These are phyloP conservation scores for Terana coerulea DNA, from an alignment of 768 basidiomycete genomes.

Conservation along the genomic window DNA sequence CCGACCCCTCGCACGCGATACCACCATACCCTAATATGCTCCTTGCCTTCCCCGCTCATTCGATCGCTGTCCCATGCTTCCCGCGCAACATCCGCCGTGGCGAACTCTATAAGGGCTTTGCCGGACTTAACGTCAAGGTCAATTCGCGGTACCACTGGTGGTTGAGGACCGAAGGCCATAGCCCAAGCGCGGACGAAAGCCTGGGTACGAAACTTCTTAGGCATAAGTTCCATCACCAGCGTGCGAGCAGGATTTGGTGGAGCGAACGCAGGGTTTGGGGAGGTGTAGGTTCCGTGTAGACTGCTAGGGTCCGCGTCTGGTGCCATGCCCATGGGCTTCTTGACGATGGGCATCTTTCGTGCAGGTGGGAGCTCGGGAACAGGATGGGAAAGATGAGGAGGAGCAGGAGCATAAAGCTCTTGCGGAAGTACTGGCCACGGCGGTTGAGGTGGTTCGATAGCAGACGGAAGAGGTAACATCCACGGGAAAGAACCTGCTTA, in stretches of 20 bases:
- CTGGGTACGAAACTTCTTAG: slow-evolving; percentile 22
- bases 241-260: slow-evolving; percentile 16
- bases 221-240: slow-evolving; percentile 23
- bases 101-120: slow-evolving; percentile 26
- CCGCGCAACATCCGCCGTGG: slow-evolving; percentile 10
- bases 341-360: background rate
- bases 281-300: slow-evolving; percentile 7
- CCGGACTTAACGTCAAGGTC: slow-evolving; percentile 18
- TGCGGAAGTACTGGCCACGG: background rate
- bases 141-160: slow-evolving; percentile 7
- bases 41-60: slow-evolving; percentile 21
- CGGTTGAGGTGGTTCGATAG: background rate
- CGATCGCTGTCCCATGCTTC: slow-evolving; percentile 20
- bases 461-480: too few relatives aligned
- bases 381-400: background rate
- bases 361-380: background rate
- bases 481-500: too few relatives aligned
- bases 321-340: slow-evolving; percentile 15
- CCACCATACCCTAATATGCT: slow-evolving; percentile 27
- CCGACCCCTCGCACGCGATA: slow-evolving; percentile 13
- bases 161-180: slow-evolving; percentile 8
- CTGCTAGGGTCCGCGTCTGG: slow-evolving; percentile 12
- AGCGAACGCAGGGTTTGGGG: background rate
- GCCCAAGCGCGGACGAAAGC: slow-evolving; percentile 22
- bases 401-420: background rate